Base-by-base conservation (phyloP, 140 eudicot species). In the Senecio squalidus region DNA sequence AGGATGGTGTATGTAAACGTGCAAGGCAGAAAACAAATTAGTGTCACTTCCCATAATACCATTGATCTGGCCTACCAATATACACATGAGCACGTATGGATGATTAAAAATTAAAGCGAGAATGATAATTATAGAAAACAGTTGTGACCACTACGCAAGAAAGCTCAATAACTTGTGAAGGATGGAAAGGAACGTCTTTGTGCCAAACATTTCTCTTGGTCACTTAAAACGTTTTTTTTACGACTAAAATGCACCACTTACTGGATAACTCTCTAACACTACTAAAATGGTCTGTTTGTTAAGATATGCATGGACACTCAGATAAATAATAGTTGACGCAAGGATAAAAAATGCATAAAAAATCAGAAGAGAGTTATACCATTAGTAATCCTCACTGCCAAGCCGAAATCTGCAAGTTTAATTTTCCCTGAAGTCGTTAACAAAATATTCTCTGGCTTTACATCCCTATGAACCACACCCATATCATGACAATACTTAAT, bases 401-500 rank as follows among this genome's bases (percentile, higher is more conserved):
- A 78, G 60, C 98, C 98, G 64, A 90, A 90, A 73, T 90, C 97
- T 0, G 97, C 97, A 65, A 86, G 97, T 70, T 85, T 85, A 27
- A 85, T 75, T 62, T 85, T 78, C 59, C 95, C 89, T 11, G 84
- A 76, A 60, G 69, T 36, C 5, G 89, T 75, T 17, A 85, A 68
- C 30, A 81, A 80, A 59, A 85, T 82, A 51, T 85, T 85, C 68
- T 85, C 95, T 4, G 95, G 95, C 78, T 85, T 85, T 4, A 85
- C 66, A 67, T 85, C 95, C 43, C 89, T 70, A 70, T 81, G 89
- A 3, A 85, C 89, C 21, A 85, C 95, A 27, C 95, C 95, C 95
- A 85, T 85, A 4, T 78, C 89, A 75, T 85, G 95, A 58, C 95
- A 85, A 68, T 85, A 85, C 69, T 85, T 81, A 13, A 81, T 81